Percentiles rank a stretch among this genome's conserved stretches.
Evolutionary conservation across 1,284 basidiomycete genomes (phyloP).

Genomic region (Trichosporon sp.): DNA sequence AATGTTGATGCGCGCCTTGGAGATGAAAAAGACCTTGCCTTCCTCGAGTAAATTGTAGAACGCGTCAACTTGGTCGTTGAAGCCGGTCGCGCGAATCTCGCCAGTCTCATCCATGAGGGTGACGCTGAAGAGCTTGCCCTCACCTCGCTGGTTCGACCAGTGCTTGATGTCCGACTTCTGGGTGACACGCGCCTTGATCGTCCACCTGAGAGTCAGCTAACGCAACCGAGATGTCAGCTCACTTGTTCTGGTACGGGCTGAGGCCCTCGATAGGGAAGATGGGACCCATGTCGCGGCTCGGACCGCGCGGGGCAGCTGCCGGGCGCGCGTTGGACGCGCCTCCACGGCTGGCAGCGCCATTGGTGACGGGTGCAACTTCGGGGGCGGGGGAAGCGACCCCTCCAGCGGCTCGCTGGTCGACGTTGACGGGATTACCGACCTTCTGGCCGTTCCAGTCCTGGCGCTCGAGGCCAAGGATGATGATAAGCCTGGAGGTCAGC

Average conservation of each 20-base stretch:
- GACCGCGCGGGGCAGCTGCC: constrained; percentile 28
- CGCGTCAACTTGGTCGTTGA: constrained; percentile 84
- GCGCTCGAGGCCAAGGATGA: constrained; percentile 74
- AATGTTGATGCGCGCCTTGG: constrained; percentile 86
- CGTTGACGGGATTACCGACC: constrained; percentile 69
- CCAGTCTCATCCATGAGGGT: constrained; percentile 94
- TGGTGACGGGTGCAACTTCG: constrained; percentile 32
- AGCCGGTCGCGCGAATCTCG: constrained; percentile 88
- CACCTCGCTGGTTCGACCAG: constrained; percentile 88
- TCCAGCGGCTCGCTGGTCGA: constrained; percentile 52
- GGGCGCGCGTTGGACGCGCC: constrained; percentile 40
- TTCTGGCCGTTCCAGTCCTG: constrained; percentile 64
- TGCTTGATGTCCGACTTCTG: constrained; percentile 86
- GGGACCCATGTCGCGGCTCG: constrained; percentile 55
- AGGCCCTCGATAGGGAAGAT: constrained; percentile 90
- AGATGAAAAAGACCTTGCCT: constrained; percentile 83
- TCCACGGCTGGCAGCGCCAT: constrained; percentile 29
- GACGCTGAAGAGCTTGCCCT: constrained; percentile 93
- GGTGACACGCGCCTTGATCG: constrained; percentile 91
- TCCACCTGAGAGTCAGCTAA: constrained; percentile 64
- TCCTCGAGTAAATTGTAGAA: constrained; percentile 84
- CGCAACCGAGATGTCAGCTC: constrained; percentile 29
- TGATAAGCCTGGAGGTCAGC: constrained; percentile 67
- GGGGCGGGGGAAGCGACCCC: constrained; percentile 37
- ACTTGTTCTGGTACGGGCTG: constrained; percentile 95